Evolutionary conservation across 768 basidiomycete genomes (phyloP).

Genomic region (Suillus weaverae): DNA sequence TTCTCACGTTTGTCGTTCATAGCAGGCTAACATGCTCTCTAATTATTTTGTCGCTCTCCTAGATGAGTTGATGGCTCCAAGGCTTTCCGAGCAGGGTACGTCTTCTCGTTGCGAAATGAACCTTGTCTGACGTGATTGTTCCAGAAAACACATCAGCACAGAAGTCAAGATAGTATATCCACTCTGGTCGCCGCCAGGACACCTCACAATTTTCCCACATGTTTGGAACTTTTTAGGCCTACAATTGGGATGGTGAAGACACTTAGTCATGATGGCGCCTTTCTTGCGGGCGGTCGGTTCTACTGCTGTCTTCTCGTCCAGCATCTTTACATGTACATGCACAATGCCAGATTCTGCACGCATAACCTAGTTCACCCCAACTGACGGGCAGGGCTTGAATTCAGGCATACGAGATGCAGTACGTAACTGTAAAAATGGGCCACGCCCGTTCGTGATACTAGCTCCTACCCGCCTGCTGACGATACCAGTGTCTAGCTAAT

Average conservation of each 20-base stretch:
- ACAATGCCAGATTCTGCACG: neutral
- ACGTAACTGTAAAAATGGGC: neutral
- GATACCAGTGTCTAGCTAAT: neutral
- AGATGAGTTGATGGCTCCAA: neutral
- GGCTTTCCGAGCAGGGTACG: neutral
- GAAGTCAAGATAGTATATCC: neutral
- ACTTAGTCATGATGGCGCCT: neutral
- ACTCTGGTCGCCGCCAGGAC: neutral
- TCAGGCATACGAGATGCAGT: too few relatives aligned
- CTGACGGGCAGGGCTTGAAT: neutral
- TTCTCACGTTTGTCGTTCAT: neutral
- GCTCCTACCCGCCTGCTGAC: conserved; percentile 5
- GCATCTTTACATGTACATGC: neutral
- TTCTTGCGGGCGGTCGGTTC: neutral
- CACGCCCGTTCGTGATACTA: conserved; percentile 16
- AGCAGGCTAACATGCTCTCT: neutral
- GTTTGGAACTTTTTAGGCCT: neutral
- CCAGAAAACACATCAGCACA: neutral
- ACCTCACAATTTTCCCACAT: neutral
- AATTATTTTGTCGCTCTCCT: neutral
- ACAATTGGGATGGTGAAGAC: neutral
- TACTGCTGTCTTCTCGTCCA: neutral
- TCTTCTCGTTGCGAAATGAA: neutral
- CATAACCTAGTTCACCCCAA: neutral
- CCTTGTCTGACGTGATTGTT: neutral